phyloP scores from a whole-genome alignment of 129 eudicot genomes.

The Calendula officinalis region DNA sequence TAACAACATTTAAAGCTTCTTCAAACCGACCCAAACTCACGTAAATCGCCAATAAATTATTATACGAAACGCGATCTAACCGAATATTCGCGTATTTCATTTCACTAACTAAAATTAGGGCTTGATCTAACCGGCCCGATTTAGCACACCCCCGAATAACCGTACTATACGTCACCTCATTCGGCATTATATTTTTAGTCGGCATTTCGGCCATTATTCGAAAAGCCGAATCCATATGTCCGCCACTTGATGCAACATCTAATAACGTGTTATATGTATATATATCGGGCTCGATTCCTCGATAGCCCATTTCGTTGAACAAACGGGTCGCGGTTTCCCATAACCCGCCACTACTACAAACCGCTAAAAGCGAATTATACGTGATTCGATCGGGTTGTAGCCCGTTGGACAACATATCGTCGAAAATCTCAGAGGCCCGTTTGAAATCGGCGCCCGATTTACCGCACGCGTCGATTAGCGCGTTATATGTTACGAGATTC shows the following conservation, averaged over 20 bases:
- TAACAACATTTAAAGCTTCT: constrained; percentile 75
- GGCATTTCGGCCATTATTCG: constrained; percentile 89
- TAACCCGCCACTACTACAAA: constrained; percentile 88
- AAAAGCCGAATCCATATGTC: constrained; percentile 81
- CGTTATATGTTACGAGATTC: constrained; percentile 86
- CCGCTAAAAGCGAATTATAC: constrained; percentile 81
- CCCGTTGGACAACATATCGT: constrained; percentile 73
- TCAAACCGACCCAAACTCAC: constrained; percentile 88
- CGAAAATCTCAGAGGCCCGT: constrained; percentile 64
- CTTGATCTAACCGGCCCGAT: constrained; percentile 77
- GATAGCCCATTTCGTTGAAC: constrained; percentile 66
- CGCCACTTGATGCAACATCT: constrained; percentile 85
- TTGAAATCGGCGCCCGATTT: constrained; percentile 85
- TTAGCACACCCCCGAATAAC: constrained; percentile 90
- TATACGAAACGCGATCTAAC: constrained; percentile 78
- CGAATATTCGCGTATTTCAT: constrained; percentile 74
- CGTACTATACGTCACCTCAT: constrained; percentile 88
- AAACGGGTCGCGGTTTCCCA: constrained; percentile 74
- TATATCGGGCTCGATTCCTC: constrained; percentile 89
- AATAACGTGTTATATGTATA: constrained; percentile 85
- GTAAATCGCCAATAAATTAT: constrained; percentile 74
- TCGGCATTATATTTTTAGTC: constrained; percentile 64
- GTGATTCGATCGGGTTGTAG: constrained; percentile 90
- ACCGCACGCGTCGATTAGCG: constrained; percentile 91
- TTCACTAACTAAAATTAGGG: constrained; percentile 62